These are phyloP conservation scores for Elsinoe arachidis DNA, from an alignment of 2,329 filamentous ascomycete species.

Conservation along the genomic window DNA sequence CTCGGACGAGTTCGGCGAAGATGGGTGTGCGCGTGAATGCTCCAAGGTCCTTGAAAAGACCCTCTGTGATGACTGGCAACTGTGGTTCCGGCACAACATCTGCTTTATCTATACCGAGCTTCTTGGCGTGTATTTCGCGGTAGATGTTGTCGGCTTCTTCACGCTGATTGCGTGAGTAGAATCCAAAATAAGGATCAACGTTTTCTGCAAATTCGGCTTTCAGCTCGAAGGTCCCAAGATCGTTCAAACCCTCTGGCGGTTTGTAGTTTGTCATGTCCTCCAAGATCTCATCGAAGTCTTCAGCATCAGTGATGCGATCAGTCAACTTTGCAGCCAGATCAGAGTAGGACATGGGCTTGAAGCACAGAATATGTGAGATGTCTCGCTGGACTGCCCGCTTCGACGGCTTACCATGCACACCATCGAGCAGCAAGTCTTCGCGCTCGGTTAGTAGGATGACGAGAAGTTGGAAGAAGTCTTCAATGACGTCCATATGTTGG, in stretches of 20 bases:
- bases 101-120: conserved; percentile 67
- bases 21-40: conserved; percentile 73
- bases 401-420: conserved; percentile 35
- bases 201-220: conserved; percentile 78
- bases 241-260: conserved; percentile 79
- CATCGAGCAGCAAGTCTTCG: conserved; percentile 62
- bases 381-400: conserved; percentile 72
- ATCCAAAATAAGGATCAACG: conserved; percentile 89
- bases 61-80: conserved; percentile 64
- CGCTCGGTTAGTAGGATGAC: conserved; percentile 87
- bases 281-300: conserved; percentile 76
- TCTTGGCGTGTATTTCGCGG: conserved; percentile 77
- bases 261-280: conserved; percentile 85
- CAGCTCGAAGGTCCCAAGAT: conserved; percentile 89
- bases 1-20: conserved; percentile 85
- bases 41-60: conserved; percentile 68
- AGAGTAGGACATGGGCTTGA: conserved; percentile 91
- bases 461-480: conserved; percentile 90
- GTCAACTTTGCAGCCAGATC: conserved; percentile 79
- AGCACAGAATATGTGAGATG: conserved; percentile 87
- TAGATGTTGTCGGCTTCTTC: conserved; percentile 91
- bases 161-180: conserved; percentile 93
- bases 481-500: conserved; percentile 85
- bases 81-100: conserved; percentile 91
- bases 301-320: conserved; percentile 80